Base-by-base conservation (phyloP, 495 filamentous ascomycete genomes). In the Aspergillus haitiensis region DNA sequence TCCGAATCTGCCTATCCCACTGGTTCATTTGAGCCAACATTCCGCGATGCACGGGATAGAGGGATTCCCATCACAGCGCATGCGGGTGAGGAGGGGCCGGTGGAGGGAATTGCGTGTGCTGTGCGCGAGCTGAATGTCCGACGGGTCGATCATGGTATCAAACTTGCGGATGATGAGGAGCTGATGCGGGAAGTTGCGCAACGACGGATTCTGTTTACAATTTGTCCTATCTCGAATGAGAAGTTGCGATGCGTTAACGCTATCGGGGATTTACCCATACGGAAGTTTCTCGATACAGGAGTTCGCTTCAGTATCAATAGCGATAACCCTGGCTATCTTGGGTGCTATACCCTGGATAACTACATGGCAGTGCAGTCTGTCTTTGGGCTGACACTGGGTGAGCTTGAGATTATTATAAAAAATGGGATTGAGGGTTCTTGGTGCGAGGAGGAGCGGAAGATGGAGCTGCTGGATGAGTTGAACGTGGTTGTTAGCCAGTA, bases 111-210 rank as follows among this genome's bases (percentile, higher is more conserved):
- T 7, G 42, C 42, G 12, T 46, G 42, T 46, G 42, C 13, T 13
- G 42, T 46, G 42, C 42, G 42, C 7, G 42, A 46, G 5, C 42
- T 46, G 42, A 13, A 13, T 16, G 42, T 46, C 7, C 2, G 15
- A 13, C 42, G 42, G 2, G 15, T 46, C 12, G 42, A 46, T 46
- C 42, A 46, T 16, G 42, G 42, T 13, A 46, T 46, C 7, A 46
- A 46, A 46, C 42, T 46, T 46, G 42, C 42, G 42, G 42, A 46
- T 46, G 42, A 46, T 46, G 42, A 46, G 42, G 42, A 46, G 5
- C 18, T 46, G 12, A 46, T 46, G 42, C 12, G 12, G 12, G 42
- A 46, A 16, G 42, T 46, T 10, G 42, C 42, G 5, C 42, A 16
- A n/a, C 5, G 1, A 16, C 0, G 12, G 42, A 46, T 46, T 16